Evolutionary conservation across 345 rosid species (phyloP).

Genomic region (Clausena lansium): DNA sequence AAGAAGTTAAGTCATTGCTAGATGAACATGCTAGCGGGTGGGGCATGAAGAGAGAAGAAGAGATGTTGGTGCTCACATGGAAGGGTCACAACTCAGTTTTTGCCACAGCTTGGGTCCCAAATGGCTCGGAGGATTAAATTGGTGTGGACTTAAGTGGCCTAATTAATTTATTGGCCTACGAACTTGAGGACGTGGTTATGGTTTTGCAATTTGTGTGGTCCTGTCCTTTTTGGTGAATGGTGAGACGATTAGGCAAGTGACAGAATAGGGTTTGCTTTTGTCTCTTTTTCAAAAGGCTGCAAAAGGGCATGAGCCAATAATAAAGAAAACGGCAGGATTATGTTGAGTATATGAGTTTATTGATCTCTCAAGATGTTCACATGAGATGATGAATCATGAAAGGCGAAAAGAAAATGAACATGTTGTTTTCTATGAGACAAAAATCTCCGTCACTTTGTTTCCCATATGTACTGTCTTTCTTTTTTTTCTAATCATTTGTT

Average conservation of each 20-base stretch:
- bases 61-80: slow-evolving; percentile 67
- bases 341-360: slow-evolving; percentile 22
- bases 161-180: neutral
- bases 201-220: slow-evolving; percentile 18
- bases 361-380: slow-evolving; percentile 18
- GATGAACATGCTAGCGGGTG: slow-evolving; percentile 73
- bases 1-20: slow-evolving; percentile 49
- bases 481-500: neutral
- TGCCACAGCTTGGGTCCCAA: slow-evolving; percentile 60
- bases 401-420: slow-evolving; percentile 17
- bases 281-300: slow-evolving; percentile 28
- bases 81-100: slow-evolving; percentile 75
- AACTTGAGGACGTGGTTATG: neutral
- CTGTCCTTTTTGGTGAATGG: neutral
- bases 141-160: slow-evolving; percentile 9
- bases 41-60: slow-evolving; percentile 79
- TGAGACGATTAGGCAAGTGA: slow-evolving; percentile 18
- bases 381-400: slow-evolving; percentile 12
- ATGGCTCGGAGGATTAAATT: slow-evolving; percentile 25
- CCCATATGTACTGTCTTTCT: neutral
- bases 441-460: slow-evolving; percentile 8
- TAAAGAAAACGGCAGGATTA: slow-evolving; percentile 18
- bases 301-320: slow-evolving; percentile 20
- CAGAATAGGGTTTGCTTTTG: slow-evolving; percentile 17
- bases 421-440: slow-evolving; percentile 32